Evolutionary conservation across 2,329 filamentous ascomycete genomes (phyloP), one percentile per base, ranked within the genome.

Genomic region (Teratosphaeria pseudoeucalypti): DNA sequence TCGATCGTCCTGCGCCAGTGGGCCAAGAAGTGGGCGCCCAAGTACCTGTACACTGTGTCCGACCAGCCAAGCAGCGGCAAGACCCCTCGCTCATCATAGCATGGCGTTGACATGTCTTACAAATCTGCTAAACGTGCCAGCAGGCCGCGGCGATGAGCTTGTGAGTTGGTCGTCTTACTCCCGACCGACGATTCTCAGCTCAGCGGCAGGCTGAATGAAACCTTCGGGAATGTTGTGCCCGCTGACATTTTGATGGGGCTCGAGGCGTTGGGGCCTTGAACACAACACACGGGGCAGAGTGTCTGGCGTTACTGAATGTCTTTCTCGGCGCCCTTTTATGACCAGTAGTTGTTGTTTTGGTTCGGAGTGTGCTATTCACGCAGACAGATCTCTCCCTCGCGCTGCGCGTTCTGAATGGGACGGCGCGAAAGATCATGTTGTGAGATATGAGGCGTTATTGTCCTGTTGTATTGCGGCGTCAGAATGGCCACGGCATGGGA

Each of bases 1-100:
- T 96, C 92, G 29, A 91, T 97, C 68, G 81, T 95, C 62, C 89
- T 92, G 39, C 89, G 92, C 68, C 85, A 89, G 71, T 99, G 94
- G 94, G 90, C 91, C 60, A 96, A 95, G 69, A 73, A 73, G 60
- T 72, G 67, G 61, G 72, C 70, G 43, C 68, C 71, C 49, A 69
- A 67, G 57, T 72, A 72, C 64, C 67, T 74, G 55, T 66, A 68
- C 61, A 63, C 68, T 57, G 62, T 64, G 52, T 55, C 62, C 57
- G 61, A 61, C 32, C 62, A 64, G 34, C 58, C 62, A 56, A 66
- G 64, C 61, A 67, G 67, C 62, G 67, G 66, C 69, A 69, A 69
- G 66, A 69, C 67, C 58, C 64, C 68, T 68, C 66, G 68, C 62
- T 69, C 68, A 65, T 70, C 61, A 49, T 49, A 49, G 43, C 43